Evolutionary conservation across 352 stramenopile species (phyloP), one percentile per base, ranked within the genome.

Genomic region (Pythium biforme): DNA sequence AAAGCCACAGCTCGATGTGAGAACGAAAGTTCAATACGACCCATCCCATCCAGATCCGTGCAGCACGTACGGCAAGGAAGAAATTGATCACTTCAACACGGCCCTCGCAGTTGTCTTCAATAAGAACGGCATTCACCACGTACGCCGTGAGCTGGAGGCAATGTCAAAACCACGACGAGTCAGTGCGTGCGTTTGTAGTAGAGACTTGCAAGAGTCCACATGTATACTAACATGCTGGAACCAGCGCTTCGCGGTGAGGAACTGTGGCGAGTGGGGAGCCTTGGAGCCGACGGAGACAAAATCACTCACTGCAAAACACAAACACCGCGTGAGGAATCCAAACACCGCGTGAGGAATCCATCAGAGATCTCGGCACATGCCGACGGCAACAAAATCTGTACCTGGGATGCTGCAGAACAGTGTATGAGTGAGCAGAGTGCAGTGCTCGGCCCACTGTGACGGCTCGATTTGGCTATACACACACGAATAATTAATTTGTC

Each of bases 401-500:
- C 86, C 74, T 70, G 87, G 83, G 53, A 95, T 94, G 39, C 70
- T 81, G 53, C 76, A 83, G 59, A 95, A 95, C 1, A 95, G 55
- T 8, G 83, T 79, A 64, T 95, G 87, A 0, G 83, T 89, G 25
- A 94, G 47, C 19, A 95, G 62, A 4, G 87, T 95, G 64, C 83
- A 92, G 14, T 94, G 84, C 49, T 86, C 65, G 0, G 82, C 81
- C 76, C 79, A 95, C 20, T 79, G 70, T 11, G 77, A 73, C 43
- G 87, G 68, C 29, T 89, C 73, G 10, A 86, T 68, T 55, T 80
- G 76, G 1, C 82, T 92, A 33, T 48, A 57, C 1, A 47, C 17
- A 17, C 33, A 58, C 6, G 51, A 22, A n/a, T 8, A 43, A 27
- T 14, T n/a, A 31, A 25, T 6, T 27, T 26, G 49, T 56, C 22